These are phyloP conservation scores for Diaporthe destruens DNA, from an alignment of 2,329 filamentous ascomycete genomes.

Conservation along the genomic window DNA sequence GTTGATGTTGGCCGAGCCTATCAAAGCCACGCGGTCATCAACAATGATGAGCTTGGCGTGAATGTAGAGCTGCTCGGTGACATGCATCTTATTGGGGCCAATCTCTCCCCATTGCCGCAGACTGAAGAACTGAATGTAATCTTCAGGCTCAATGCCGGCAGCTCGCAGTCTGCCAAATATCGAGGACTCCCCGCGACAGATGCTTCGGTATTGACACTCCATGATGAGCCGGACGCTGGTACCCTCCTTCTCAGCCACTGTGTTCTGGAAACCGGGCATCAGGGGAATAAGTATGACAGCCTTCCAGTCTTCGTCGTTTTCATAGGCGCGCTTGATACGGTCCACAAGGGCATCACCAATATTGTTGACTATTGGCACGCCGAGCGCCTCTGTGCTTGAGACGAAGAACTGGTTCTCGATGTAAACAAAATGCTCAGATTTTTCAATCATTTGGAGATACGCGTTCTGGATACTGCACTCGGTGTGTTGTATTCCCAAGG, in stretches of 20 bases:
- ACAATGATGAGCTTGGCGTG: slow-evolving; percentile 98
- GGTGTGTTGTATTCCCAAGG: slow-evolving; percentile 85
- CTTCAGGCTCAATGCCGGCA: slow-evolving; percentile 88
- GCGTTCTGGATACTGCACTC: slow-evolving; percentile 97
- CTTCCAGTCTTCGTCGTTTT: slow-evolving; percentile 90
- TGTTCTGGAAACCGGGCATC: slow-evolving; percentile 99
- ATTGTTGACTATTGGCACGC: slow-evolving; percentile 88
- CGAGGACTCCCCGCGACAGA: slow-evolving; percentile 90
- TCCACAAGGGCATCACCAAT: slow-evolving; percentile 96
- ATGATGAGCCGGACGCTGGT: slow-evolving; percentile 96
- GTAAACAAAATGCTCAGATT: slow-evolving; percentile 97
- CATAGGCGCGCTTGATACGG: slow-evolving; percentile 85
- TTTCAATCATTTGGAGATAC: slow-evolving; percentile 93
- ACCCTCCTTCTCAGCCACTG: slow-evolving; percentile 92
- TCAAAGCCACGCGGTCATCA: slow-evolving; percentile 92
- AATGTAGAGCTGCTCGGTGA: slow-evolving; percentile 97
- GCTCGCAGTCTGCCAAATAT: slow-evolving; percentile 89
- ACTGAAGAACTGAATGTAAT: slow-evolving; percentile 96
- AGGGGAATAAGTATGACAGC: slow-evolving; percentile 91
- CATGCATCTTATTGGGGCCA: slow-evolving; percentile 82
- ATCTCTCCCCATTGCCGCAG: slow-evolving; percentile 93
- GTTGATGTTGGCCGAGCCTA: slow-evolving; percentile 98
- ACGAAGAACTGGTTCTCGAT: slow-evolving; percentile 99
- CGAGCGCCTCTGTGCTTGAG: slow-evolving; percentile 89
- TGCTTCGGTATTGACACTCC: slow-evolving; percentile 96